Evolutionary conservation across 148 eudicot species (phyloP).

Genomic region (Chenopodium formosanum): DNA sequence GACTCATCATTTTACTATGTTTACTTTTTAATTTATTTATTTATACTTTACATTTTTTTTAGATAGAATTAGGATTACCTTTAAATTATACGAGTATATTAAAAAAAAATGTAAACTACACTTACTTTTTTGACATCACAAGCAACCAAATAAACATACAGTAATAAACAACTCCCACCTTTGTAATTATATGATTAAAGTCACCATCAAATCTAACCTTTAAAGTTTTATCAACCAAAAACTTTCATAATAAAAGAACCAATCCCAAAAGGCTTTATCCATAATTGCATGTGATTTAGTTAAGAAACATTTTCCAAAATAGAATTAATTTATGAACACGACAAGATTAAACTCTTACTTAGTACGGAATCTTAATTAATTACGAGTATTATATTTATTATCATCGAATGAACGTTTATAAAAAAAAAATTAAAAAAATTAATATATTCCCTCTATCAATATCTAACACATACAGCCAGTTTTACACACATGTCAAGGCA

Average conservation of each 20-base stretch:
- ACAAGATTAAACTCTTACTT: no score
- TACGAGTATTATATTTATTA: no score
- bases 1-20: constrained; percentile 1
- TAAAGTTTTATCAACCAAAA: not conserved
- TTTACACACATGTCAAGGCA: no score
- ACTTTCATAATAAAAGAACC: not conserved
- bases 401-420: no score
- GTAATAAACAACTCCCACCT: not conserved
- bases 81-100: no score
- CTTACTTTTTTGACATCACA: not conserved
- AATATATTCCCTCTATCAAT: no score
- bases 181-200: not conserved
- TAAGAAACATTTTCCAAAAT: not conserved
- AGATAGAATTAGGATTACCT: no score
- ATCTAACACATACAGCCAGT: no score
- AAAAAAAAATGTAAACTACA: not conserved
- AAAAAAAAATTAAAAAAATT: no score
- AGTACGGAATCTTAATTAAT: no score
- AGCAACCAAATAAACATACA: not conserved
- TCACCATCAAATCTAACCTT: constrained; percentile 1
- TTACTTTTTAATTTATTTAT: not conserved
- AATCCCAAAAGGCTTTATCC: not conserved
- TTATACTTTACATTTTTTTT: no score
- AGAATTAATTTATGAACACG: not conserved
- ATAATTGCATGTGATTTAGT: not conserved